Percentiles rank a stretch among this genome's conserved stretches.
phyloP scores from a whole-genome alignment of 345 rosid species.

The Sisymbrium altissimum region DNA sequence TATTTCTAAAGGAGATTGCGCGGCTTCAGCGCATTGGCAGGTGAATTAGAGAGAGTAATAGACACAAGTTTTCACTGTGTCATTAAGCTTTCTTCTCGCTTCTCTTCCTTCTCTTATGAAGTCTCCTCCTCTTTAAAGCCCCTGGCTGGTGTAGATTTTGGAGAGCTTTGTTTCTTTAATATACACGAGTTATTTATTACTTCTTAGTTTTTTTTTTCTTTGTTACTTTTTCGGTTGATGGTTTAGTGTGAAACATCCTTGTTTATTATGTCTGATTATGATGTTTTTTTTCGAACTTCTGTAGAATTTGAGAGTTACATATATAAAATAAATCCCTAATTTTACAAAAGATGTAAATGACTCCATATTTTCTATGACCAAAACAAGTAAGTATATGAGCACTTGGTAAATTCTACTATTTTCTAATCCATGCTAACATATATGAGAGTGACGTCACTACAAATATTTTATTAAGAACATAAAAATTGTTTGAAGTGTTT shows the following conservation, averaged over 20 bases:
- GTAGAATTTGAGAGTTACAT: constrained; percentile 12
- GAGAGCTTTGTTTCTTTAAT: constrained; percentile 25
- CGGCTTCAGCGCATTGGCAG: constrained; percentile 12
- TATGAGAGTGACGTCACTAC: neutral
- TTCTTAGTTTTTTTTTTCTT: neutral
- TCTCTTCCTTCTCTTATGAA: neutral
- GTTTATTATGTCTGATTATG: neutral
- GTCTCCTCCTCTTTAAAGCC: constrained; percentile 24
- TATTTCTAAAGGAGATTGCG: neutral
- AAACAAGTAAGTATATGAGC: neutral
- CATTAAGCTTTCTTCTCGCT: constrained; percentile 15
- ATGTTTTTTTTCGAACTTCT: neutral
- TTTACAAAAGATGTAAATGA: neutral
- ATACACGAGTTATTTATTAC: neutral
- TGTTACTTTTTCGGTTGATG: neutral
- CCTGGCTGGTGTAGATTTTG: constrained; percentile 22
- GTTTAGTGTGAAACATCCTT: constrained; percentile 19
- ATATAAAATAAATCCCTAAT: neutral
- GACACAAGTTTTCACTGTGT: constrained; percentile 20
- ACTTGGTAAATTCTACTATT: neutral
- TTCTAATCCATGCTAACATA: neutral
- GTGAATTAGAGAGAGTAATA: constrained; percentile 11
- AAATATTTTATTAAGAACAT: neutral
- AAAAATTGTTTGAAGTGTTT: neutral
- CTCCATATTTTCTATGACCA: neutral